phyloP scores from a whole-genome alignment of 2,329 filamentous ascomycete species.

The Rutstroemia sp. region DNA sequence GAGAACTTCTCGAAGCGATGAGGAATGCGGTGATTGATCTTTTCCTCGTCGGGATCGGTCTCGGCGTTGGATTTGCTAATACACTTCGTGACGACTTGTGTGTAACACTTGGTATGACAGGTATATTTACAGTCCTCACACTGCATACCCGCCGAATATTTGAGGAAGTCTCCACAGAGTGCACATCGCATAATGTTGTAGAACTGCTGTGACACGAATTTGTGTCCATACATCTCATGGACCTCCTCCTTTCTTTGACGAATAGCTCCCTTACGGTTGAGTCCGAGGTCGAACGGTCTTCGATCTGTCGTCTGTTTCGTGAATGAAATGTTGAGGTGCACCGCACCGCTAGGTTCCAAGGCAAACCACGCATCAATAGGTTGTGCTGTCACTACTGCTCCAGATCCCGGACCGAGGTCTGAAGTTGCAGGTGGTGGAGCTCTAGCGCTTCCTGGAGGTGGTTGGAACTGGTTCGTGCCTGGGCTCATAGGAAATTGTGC shows the following conservation, averaged over 20 bases:
- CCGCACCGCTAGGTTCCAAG: constrained; percentile 85
- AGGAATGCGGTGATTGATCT: constrained; percentile 98
- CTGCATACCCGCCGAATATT: constrained; percentile 98
- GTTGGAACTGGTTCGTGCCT: constrained; percentile 37
- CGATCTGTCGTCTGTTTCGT: constrained; percentile 82
- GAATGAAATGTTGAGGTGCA: constrained; percentile 87
- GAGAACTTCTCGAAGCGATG: constrained; percentile 96
- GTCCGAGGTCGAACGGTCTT: constrained; percentile 76
- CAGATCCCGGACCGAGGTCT: constrained; percentile 27
- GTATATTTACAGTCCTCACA: constrained; percentile 99
- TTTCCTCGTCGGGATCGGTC: constrained; percentile 96
- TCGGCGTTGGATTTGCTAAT: constrained; percentile 99
- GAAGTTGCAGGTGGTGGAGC: constrained; percentile 13
- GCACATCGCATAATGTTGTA: constrained; percentile 99
- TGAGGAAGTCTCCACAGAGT: constrained; percentile 94
- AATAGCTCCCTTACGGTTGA: constrained; percentile 91
- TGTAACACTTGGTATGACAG: constrained; percentile 95
- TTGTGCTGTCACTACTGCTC: constrained; percentile 33
- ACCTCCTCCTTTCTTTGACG: constrained; percentile 97
- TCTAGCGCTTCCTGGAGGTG: constrained; percentile 32
- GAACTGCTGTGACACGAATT: constrained; percentile 96
- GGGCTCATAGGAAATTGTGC: constrained; percentile 53
- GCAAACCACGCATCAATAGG: constrained; percentile 95
- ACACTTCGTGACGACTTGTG: constrained; percentile 96
- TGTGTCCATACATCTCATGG: constrained; percentile 98